Conservation (phyloP, 2,329 filamentous ascomycete species). For the Alternaria metachromatica region DNA sequence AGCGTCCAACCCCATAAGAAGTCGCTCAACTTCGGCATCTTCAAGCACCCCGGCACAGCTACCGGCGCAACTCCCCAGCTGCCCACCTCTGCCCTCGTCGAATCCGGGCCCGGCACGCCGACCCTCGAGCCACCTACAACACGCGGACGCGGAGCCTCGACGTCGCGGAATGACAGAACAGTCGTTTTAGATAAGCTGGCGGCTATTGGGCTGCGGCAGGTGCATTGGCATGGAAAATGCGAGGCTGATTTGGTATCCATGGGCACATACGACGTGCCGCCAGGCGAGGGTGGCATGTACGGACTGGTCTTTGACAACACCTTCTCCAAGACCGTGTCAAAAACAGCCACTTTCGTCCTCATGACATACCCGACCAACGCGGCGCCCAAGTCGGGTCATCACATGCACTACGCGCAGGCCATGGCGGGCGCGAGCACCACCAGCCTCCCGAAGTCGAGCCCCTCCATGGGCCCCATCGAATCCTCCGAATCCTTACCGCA, state of each 20-base stretch:
- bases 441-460: conserved; percentile 51
- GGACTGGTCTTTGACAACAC: conserved; percentile 98
- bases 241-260: conserved; percentile 95
- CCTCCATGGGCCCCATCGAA: conserved; percentile 51
- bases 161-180: conserved; percentile 71
- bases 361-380: conserved; percentile 89
- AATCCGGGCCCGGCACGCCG: conserved; percentile 44
- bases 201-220: conserved; percentile 66
- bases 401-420: conserved; percentile 66
- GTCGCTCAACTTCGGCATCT: conserved; percentile 96
- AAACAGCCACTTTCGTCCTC: conserved; percentile 92
- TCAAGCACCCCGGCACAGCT: conserved; percentile 88
- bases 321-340: conserved; percentile 89
- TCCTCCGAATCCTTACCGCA: conserved; percentile 59
- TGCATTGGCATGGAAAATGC: conserved; percentile 88
- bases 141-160: conserved; percentile 61
- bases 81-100: conserved; percentile 41
- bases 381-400: conserved; percentile 75
- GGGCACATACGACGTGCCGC: conserved; percentile 81
- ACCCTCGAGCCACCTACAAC: conserved; percentile 60
- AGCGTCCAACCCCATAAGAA: conserved; percentile 98
- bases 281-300: conserved; percentile 86
- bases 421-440: conserved; percentile 57
- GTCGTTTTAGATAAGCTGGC: conserved; percentile 72
- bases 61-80: conserved; percentile 54